Base-by-base conservation (phyloP, 345 rosid species). In the Kernera saxatilis region DNA sequence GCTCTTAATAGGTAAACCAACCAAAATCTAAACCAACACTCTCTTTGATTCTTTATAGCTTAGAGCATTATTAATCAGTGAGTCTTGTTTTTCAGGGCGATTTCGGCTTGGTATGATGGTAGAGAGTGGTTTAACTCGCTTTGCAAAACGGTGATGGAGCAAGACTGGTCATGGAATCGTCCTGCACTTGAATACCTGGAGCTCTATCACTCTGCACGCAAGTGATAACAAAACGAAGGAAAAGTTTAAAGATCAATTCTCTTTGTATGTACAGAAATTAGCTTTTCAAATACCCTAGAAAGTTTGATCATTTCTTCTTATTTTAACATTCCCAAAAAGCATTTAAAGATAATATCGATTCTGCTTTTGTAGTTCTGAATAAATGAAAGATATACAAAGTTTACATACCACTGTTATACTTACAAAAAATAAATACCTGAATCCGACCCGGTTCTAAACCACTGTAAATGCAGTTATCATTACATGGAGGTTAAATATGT, bases 81-180 rank as follows among this genome's bases (percentile, higher is more conserved):
- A 35, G 60, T 67, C 18, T 43, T 49, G 9, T 14, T 6, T 27
- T 14, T 30, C 82, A 93, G 98, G 88, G 98, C 97, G 26, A 82
- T 93, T 59, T 69, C 97, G 5, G 88, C 83, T 13, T 93, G 93
- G 90, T 84, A 91, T 9, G 86, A 85, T 33, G 82, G 68, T 26
- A 85, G 87, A 67, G 97, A 91, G 3, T 89, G 97, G 94, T 87
- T 93, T 54, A 51, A 86, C 69, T 79, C 84, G 0, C 59, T 89
- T 41, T 82, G 94, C 77, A 82, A 83, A 87, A 93, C 60, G 21
- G 98, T 89, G 71, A 93, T 91, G 98, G 90, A 93, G 77, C 95
- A 93, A 88, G 97, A 93, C 77, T 93, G 98, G 98, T 93, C 97
- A 48, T 93, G 98, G 98, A 93, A 91, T 59, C 87, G 89, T 66